These are phyloP conservation scores for Penicillium italicum DNA, from an alignment of 2,329 filamentous ascomycete species.

Conservation along the genomic window DNA sequence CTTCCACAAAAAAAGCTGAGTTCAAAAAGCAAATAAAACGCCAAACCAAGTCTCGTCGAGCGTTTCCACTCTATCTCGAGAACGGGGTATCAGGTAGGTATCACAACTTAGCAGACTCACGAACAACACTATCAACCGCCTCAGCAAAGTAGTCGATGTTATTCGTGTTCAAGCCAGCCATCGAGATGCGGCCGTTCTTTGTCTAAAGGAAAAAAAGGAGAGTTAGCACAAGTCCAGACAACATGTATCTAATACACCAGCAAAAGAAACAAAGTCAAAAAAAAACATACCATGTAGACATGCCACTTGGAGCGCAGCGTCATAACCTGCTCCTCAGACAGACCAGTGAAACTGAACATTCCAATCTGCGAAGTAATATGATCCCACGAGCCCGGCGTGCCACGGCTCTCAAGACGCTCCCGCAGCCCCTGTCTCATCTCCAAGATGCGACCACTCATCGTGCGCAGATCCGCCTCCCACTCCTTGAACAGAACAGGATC, in stretches of 20 bases:
- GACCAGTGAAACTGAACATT: slow-evolving; percentile 85
- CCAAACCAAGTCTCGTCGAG: not conserved
- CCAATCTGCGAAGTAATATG: slow-evolving; percentile 99
- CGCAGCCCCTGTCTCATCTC: slow-evolving; percentile 80
- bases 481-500: slow-evolving; percentile 75
- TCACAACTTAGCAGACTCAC: slow-evolving; percentile 32
- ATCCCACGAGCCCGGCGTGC: slow-evolving; percentile 87
- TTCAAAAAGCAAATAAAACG: slow-evolving; percentile 8
- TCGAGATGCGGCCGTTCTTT: slow-evolving; percentile 96
- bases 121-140: slow-evolving; percentile 80
- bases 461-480: slow-evolving; percentile 87
- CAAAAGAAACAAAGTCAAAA: not conserved
- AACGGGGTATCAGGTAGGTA: slow-evolving; percentile 4
- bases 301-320: slow-evolving; percentile 48
- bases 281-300: slow-evolving; percentile 46
- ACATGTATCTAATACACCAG: not conserved
- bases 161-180: slow-evolving; percentile 91
- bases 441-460: slow-evolving; percentile 94
- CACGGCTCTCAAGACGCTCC: slow-evolving; percentile 74
- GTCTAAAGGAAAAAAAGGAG: slow-evolving; percentile 47
- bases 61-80: not conserved
- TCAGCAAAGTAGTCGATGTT: slow-evolving; percentile 93
- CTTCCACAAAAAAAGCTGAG: not conserved
- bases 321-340: slow-evolving; percentile 49
- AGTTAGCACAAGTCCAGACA: not conserved